These are phyloP conservation scores for Elsinoe perseae DNA, from an alignment of 2,329 filamentous ascomycete species.

Conservation along the genomic window DNA sequence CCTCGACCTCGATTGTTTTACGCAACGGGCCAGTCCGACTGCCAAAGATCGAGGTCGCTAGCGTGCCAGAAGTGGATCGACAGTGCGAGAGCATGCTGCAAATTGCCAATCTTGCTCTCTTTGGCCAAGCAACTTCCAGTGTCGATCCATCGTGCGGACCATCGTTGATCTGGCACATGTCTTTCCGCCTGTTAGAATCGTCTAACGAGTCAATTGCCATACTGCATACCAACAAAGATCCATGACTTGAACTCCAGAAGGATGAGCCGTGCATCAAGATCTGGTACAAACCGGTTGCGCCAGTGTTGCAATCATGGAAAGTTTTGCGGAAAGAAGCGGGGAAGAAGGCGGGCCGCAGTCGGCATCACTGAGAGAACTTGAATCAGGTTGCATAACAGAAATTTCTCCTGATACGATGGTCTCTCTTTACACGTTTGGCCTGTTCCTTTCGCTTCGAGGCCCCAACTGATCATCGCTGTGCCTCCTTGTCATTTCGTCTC, in stretches of 20 bases:
- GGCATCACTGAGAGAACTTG: neutral
- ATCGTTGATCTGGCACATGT: neutral
- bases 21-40: neutral
- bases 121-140: neutral
- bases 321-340: neutral
- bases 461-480: neutral
- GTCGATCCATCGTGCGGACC: neutral
- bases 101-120: slow-evolving; percentile 6
- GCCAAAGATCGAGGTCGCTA: neutral
- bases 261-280: neutral
- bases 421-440: neutral
- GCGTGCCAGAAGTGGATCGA: neutral
- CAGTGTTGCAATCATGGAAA: neutral
- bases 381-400: neutral
- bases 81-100: neutral
- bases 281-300: neutral
- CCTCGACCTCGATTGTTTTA: neutral
- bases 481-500: neutral
- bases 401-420: neutral
- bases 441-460: neutral
- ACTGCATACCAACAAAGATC: too few relatives aligned
- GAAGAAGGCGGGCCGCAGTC: neutral
- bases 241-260: neutral
- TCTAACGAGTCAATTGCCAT: too few relatives aligned
- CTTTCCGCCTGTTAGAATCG: neutral